These are phyloP conservation scores for Ophiostoma quercus DNA, from an alignment of 2,329 filamentous ascomycete genomes.

Conservation along the genomic window DNA sequence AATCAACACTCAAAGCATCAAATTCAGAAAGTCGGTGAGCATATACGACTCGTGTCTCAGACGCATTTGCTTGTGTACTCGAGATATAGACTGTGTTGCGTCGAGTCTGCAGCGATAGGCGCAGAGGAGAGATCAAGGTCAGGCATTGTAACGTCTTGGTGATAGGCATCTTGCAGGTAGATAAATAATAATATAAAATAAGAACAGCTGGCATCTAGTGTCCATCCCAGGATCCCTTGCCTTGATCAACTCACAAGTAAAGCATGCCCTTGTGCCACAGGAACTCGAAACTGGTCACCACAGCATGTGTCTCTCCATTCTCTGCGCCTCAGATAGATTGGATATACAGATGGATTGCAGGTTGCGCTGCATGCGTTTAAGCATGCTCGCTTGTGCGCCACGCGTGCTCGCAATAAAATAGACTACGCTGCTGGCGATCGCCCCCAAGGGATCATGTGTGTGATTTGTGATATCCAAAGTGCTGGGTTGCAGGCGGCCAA, in stretches of 20 bases:
- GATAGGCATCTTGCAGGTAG: background rate
- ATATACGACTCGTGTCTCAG: background rate
- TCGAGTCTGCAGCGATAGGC: conserved; percentile 3
- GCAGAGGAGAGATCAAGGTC: background rate
- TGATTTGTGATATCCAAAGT: conserved; percentile 16
- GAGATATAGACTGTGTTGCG: background rate
- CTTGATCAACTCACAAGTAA: background rate
- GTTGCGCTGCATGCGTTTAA: background rate
- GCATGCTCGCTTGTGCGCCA: conserved; percentile 11
- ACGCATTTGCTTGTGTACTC: conserved; percentile 4
- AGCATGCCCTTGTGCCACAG: background rate
- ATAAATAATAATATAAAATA: background rate
- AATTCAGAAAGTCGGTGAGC: conserved; percentile 1
- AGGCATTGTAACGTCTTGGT: background rate
- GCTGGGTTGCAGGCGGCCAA: background rate
- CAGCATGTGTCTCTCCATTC: background rate
- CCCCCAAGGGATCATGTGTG: background rate
- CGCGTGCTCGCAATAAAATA: background rate
- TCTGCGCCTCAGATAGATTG: background rate
- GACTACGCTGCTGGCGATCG: background rate
- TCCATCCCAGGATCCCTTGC: background rate
- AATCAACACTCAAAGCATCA: background rate
- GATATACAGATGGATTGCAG: background rate
- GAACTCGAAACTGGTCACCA: conserved; percentile 9
- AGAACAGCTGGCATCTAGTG: conserved; percentile 8